A percentile compares a stretch with the other conserved stretches of the same genome.
phyloP scores from a whole-genome alignment of 176 grass and related monocot species.

The Leersia perrieri region DNA sequence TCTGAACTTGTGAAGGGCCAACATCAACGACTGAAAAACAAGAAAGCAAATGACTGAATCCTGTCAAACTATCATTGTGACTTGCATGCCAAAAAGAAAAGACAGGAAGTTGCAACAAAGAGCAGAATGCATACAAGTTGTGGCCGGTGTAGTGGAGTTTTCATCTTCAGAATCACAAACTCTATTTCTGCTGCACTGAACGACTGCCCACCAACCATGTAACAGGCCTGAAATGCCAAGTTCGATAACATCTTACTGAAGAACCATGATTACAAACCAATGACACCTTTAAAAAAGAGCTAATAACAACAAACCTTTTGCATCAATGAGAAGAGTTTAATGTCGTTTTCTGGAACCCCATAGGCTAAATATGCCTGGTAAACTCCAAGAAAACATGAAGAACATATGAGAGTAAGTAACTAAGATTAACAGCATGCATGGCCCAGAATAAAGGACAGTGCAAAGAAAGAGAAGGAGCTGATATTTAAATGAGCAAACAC shows the following conservation, averaged over 20 bases:
- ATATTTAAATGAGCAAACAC: background rate
- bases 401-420: background rate
- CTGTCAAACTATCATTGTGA: background rate
- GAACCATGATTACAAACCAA: constrained; percentile 2
- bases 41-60: too few relatives aligned
- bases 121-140: constrained; percentile 57
- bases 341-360: constrained; percentile 78
- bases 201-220: constrained; percentile 72
- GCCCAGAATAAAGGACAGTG: background rate
- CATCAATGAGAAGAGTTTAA: constrained; percentile 93
- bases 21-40: constrained; percentile 70
- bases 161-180: constrained; percentile 84
- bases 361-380: constrained; percentile 95
- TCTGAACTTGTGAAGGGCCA: constrained; percentile 91
- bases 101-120: constrained; percentile 13
- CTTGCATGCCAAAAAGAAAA: constrained; percentile 3
- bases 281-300: background rate
- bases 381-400: constrained; percentile 16
- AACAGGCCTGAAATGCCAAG: constrained; percentile 63
- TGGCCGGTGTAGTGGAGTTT: constrained; percentile 61
- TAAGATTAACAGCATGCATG: background rate
- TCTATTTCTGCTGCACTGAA: constrained; percentile 95
- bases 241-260: background rate
- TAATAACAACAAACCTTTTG: constrained; percentile 70
- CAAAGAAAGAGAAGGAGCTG: background rate